Base-by-base conservation (phyloP, 2,329 filamentous ascomycete species). In the Didymosphaeria variabile region DNA sequence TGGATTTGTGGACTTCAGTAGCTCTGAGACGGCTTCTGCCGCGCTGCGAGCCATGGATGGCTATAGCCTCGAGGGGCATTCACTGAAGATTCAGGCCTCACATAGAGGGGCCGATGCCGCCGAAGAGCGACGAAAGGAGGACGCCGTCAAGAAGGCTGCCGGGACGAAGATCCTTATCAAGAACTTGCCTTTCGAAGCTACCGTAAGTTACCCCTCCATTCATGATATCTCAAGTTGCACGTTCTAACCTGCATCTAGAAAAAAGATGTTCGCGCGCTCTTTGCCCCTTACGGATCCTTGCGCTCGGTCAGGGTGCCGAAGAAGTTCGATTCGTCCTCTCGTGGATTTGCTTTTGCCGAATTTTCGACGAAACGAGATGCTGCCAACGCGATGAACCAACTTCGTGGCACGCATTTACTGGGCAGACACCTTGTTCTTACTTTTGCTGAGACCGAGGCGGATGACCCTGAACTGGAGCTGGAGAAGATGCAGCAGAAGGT, bases 401-500 rank as follows among this genome's bases (percentile, higher is more conserved):
- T 99, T 69, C 90, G 90, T 77, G 92, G 97, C 79, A 98, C 95
- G 47, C 95, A 99, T 86, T 84, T 99, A 73, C 85, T 98, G 59
- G 95, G 95, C 59, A 89, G 95, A 62, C 90, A 91, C 73, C 85
- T 99, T 71, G 93, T 98, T 58, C 85, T 99, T 63, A 92, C 97
- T 77, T 98, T 93, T 81, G 94, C 94, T 42, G 90, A 93, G 72
- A 91, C 90, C 66, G 95, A 98, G 72, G 87, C 92, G 42, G 85
- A 95, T 68, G 94, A 98, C 81, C 90, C 95, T 3, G 95, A 99
- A 82, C 93, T 94, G 80, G 94, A 98, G 81, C 95, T 99, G 76
- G 90, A 91, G 77, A 94, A 93, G 83, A 97, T 99, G 91, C 92
- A 97, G 81, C 91, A 92, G 85, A 99, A 97, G 86, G 91, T 96